A percentile compares a stretch with the other conserved stretches of the same genome.
phyloP scores from a whole-genome alignment of 2,329 filamentous ascomycete species.

The Malbranchea cinnamomea region DNA sequence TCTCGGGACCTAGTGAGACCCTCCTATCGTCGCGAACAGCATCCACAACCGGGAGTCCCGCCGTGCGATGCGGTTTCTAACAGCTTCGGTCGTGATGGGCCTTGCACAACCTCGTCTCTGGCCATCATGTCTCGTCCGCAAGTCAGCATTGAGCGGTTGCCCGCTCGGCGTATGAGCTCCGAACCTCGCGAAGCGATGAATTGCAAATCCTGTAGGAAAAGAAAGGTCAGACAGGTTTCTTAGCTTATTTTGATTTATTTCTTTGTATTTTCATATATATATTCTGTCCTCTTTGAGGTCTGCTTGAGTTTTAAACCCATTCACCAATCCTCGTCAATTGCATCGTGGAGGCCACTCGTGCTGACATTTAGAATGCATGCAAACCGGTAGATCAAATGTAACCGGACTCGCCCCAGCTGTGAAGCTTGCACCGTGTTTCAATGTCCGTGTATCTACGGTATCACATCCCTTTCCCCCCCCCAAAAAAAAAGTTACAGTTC shows the following conservation, averaged over 20 bases:
- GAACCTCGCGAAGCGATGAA: conserved; percentile 87
- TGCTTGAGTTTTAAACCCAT: no score
- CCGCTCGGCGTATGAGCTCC: conserved; percentile 52
- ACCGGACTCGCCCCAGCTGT: conserved; percentile 67
- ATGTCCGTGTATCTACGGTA: conserved; percentile 80
- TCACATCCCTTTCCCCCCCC: conserved; percentile 19
- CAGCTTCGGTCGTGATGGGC: no score
- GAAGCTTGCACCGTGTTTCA: conserved; percentile 84
- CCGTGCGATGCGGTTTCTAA: no score
- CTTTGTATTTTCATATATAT: neutral
- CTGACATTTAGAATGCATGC: no score
- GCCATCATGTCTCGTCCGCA: conserved; percentile 53
- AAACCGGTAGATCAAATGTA: conserved; percentile 91
- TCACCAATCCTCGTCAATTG: neutral
- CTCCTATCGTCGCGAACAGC: no score
- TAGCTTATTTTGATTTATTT: conserved; percentile 5
- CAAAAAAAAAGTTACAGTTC: conserved; percentile 4
- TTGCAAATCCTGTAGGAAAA: conserved; percentile 84
- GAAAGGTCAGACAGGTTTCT: conserved; percentile 49
- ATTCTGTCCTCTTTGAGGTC: neutral
- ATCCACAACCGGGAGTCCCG: no score
- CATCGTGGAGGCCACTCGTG: no score
- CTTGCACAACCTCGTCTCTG: no score
- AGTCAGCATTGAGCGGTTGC: conserved; percentile 67
- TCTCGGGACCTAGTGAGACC: no score